Percentiles rank a stretch among this genome's conserved stretches.
Conservation (phyloP, 2,329 filamentous ascomycete genomes). For the Neocatenulostroma microsporum region DNA sequence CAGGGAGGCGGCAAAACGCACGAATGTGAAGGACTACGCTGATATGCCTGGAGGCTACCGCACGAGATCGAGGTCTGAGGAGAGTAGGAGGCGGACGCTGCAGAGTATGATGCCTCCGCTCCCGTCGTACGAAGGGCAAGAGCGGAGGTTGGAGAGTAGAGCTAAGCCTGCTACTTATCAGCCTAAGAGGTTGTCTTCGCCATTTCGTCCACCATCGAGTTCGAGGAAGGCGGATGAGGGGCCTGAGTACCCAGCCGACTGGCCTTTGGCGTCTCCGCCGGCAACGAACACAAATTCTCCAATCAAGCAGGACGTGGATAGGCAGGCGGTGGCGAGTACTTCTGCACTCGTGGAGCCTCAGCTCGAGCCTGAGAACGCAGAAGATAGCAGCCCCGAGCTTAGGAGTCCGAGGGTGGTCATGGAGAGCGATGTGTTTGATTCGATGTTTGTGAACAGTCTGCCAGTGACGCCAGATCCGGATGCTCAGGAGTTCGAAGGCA, state of each 20-base stretch:
- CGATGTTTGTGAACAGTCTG: conserved; percentile 26
- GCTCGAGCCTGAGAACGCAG: no score
- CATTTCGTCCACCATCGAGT: neutral
- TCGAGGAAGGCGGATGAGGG: neutral
- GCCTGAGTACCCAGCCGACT: conserved; percentile 16
- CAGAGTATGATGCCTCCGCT: neutral
- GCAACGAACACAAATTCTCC: conserved; percentile 7
- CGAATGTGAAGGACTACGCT: conserved; percentile 1
- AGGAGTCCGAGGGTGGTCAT: conserved; percentile 17
- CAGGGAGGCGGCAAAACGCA: neutral
- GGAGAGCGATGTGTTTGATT: conserved; percentile 26
- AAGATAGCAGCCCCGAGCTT: conserved; percentile 10
- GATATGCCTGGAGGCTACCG: conserved; percentile 7
- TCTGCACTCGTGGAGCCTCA: no score
- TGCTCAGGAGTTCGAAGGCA: conserved; percentile 2
- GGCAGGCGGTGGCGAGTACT: no score
- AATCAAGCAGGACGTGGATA: conserved; percentile 7
- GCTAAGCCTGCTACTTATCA: conserved; percentile 6
- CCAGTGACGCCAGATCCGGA: conserved; percentile 11
- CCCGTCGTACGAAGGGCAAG: conserved; percentile 1
- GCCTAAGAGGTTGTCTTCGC: conserved; percentile 3
- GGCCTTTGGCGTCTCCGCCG: conserved; percentile 16
- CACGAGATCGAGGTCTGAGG: conserved; percentile 1
- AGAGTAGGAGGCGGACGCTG: neutral
- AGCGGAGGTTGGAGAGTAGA: conserved; percentile 2